Conservation (phyloP, 768 basidiomycete genomes). For the Rhizopogon roseolus region DNA sequence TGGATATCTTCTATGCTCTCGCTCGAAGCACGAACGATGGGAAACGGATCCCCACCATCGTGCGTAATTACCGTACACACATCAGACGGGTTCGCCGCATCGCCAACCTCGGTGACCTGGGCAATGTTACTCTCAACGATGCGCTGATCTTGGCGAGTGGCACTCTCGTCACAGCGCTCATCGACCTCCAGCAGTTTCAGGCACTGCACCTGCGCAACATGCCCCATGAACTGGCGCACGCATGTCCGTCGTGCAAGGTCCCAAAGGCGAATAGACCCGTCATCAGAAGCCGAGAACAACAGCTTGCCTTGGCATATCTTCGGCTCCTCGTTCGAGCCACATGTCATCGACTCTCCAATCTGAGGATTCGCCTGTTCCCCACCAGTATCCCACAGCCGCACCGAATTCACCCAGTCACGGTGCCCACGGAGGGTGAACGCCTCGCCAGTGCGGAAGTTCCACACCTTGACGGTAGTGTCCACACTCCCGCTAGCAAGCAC, state of each 20-base stretch:
- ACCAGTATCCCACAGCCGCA: conserved; percentile 80
- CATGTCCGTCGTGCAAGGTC: conserved; percentile 80
- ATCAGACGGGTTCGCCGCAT: conserved; percentile 12
- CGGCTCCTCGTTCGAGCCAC: conserved; percentile 28
- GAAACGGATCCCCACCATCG: conserved; percentile 4
- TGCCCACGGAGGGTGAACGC: conserved; percentile 94
- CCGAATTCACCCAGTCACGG: conserved; percentile 93
- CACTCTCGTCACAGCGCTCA: conserved; percentile 34
- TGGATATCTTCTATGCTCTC: conserved; percentile 12
- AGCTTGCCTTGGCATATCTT: conserved; percentile 83
- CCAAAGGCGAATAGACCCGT: conserved; percentile 92
- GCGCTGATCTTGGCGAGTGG: conserved; percentile 6
- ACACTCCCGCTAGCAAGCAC: conserved; percentile 90
- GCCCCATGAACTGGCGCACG: conserved; percentile 79
- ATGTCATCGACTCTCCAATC: conserved; percentile 6
- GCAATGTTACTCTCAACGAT: conserved; percentile 10
- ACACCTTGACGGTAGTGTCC: conserved; percentile 91
- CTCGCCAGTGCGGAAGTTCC: conserved; percentile 89
- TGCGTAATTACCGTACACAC: conserved; percentile 27
- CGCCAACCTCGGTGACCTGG: conserved; percentile 12
- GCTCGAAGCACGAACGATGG: neutral
- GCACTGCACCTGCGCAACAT: conserved; percentile 93
- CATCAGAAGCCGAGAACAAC: conserved; percentile 96
- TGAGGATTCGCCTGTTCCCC: conserved; percentile 5
- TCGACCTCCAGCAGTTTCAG: conserved; percentile 73